A percentile compares a stretch with the other conserved stretches of the same genome.
Evolutionary conservation across 768 basidiomycete species (phyloP).

Genomic region (Pleurotus salmoneostramineus): DNA sequence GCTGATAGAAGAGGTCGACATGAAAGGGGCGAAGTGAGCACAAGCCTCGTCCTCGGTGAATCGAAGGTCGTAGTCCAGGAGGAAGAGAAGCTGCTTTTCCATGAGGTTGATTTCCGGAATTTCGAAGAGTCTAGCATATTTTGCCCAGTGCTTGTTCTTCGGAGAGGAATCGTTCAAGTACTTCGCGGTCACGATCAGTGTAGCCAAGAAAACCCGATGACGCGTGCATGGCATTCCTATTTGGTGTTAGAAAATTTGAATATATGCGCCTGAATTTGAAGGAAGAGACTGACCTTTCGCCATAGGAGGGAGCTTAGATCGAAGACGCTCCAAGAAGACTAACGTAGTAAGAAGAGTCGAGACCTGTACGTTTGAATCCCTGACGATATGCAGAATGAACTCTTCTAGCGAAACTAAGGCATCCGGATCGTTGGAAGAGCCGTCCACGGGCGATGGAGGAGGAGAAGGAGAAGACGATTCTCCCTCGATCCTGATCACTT

Average conservation of each 20-base stretch:
- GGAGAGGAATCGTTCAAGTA: conserved; percentile 96
- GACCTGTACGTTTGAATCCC: conserved; percentile 84
- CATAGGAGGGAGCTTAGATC: conserved; percentile 71
- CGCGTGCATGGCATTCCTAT: conserved; percentile 81
- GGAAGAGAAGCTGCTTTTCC: conserved; percentile 92
- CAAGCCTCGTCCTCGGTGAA: conserved; percentile 84
- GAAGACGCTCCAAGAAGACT: conserved; percentile 87
- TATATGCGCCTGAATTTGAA: not conserved
- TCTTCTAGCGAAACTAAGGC: conserved; percentile 62
- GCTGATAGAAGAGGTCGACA: conserved; percentile 34
- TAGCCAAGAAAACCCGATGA: conserved; percentile 93
- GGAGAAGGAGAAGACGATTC: conserved; percentile 32
- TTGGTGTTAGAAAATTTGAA: conserved; percentile 30
- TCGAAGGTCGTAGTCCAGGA: conserved; percentile 91
- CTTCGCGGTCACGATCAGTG: conserved; percentile 93
- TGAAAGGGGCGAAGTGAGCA: conserved; percentile 65
- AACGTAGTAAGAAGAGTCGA: conserved; percentile 88
- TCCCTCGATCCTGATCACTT: conserved; percentile 69
- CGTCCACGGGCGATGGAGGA: not conserved
- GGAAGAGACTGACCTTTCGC: conserved; percentile 66
- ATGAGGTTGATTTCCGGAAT: conserved; percentile 86
- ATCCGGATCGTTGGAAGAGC: conserved; percentile 14
- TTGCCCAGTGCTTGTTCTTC: conserved; percentile 93
- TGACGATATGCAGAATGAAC: conserved; percentile 81
- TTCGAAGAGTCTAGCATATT: conserved; percentile 73